These are phyloP conservation scores for Maudiozyma turicensis DNA, from an alignment of 805 yeast genomes.

Conservation along the genomic window DNA sequence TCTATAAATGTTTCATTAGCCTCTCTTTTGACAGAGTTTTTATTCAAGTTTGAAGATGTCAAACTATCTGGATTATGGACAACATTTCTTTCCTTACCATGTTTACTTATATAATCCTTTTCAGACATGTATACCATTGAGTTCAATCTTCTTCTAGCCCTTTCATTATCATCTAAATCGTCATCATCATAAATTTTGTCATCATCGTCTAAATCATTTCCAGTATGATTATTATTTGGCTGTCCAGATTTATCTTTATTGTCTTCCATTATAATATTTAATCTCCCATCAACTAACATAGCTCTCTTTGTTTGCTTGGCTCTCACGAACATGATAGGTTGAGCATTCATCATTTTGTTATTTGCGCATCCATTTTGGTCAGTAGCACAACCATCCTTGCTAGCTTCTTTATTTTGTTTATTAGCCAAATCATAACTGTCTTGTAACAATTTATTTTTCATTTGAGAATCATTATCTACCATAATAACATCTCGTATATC, in stretches of 20 bases:
- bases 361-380: slow-evolving; percentile 3
- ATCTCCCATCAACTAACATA: slow-evolving; percentile 20
- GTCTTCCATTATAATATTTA: slow-evolving; percentile 21
- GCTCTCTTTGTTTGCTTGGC: slow-evolving; percentile 23
- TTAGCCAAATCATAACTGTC: slow-evolving; percentile 1
- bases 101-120: slow-evolving; percentile 19
- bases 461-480: slow-evolving; percentile 24
- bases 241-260: neutral
- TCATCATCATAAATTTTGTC: neutral
- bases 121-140: slow-evolving; percentile 17
- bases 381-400: slow-evolving; percentile 1
- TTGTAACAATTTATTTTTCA: slow-evolving; percentile 7
- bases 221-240: neutral
- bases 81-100: slow-evolving; percentile 1
- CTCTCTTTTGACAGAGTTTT: neutral
- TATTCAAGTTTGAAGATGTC: neutral
- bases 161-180: neutral
- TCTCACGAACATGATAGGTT: slow-evolving; percentile 23
- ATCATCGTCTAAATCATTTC: neutral
- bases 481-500: slow-evolving; percentile 32
- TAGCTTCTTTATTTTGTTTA: neutral
- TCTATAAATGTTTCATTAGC: neutral
- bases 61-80: neutral
- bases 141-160: neutral
- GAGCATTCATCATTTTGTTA: slow-evolving; percentile 20